phyloP scores from a whole-genome alignment of 2,329 filamentous ascomycete species.

The Fusarium chlamydosporum region DNA sequence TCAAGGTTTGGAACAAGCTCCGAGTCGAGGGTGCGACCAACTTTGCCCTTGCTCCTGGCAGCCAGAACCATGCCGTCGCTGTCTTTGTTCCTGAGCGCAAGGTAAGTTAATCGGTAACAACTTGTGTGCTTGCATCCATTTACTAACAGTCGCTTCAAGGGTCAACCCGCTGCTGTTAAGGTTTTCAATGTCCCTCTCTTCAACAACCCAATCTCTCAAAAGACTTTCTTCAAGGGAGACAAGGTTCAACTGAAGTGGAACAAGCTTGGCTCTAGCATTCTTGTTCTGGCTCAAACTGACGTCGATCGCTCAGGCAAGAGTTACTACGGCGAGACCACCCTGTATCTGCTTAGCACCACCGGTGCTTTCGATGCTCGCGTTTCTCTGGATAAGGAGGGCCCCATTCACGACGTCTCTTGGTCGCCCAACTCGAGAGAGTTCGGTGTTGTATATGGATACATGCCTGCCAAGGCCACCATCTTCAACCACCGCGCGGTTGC shows the following conservation, averaged over 20 bases:
- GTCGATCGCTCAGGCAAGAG: conserved; percentile 99
- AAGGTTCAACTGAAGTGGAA: conserved; percentile 99
- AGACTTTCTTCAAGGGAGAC: conserved; percentile 99
- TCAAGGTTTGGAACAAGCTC: conserved; percentile 94
- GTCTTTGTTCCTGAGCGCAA: conserved; percentile 97
- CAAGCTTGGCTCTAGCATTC: conserved; percentile 86
- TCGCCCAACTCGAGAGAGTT: conserved; percentile 98
- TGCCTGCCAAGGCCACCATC: conserved; percentile 99
- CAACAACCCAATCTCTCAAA: conserved; percentile 86
- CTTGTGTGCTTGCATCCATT: neutral
- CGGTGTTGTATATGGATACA: conserved; percentile 96
- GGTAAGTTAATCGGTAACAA: conserved; percentile 62
- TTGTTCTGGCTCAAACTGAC: conserved; percentile 96
- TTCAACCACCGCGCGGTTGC: conserved; percentile 91
- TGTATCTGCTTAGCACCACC: conserved; percentile 93
- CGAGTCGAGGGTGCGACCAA: conserved; percentile 90
- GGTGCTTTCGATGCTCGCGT: conserved; percentile 94
- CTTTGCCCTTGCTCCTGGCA: conserved; percentile 89
- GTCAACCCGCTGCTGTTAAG: conserved; percentile 92
- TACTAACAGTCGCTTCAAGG: conserved; percentile 64
- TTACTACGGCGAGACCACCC: conserved; percentile 98
- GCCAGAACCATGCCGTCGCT: conserved; percentile 88
- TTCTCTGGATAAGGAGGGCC: conserved; percentile 94
- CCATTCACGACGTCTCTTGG: conserved; percentile 98
- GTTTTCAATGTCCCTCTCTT: conserved; percentile 95